phyloP scores from a whole-genome alignment of 129 eudicot species.

The Chrysanthemum makinoi region DNA sequence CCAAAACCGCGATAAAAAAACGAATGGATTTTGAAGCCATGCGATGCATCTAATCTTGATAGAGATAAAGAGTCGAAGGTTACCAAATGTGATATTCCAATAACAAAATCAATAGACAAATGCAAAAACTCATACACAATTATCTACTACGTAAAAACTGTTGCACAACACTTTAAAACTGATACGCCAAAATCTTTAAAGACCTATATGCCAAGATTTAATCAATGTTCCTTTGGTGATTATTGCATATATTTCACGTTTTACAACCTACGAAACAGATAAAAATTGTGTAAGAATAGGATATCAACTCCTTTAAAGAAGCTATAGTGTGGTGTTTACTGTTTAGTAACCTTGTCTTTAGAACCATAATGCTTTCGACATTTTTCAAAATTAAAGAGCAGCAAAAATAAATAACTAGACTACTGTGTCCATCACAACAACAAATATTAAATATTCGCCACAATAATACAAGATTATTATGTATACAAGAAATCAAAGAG shows the following conservation, averaged over 20 bases:
- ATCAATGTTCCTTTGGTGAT: slow-evolving; percentile 93
- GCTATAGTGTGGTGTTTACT: slow-evolving; percentile 12
- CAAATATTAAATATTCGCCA: slow-evolving; percentile 13
- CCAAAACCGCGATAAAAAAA: too few relatives aligned
- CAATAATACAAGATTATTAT: neutral
- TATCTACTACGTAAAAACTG: too few relatives aligned
- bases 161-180: too few relatives aligned
- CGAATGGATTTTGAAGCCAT: too few relatives aligned
- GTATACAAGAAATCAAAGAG: neutral
- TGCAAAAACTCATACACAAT: too few relatives aligned
- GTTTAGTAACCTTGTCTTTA: slow-evolving; percentile 71
- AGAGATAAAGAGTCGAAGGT: too few relatives aligned
- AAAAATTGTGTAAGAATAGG: slow-evolving; percentile 18
- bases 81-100: too few relatives aligned
- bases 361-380: slow-evolving; percentile 78
- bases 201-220: slow-evolving; percentile 14
- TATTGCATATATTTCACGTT: slow-evolving; percentile 93
- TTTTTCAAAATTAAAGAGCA: neutral
- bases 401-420: slow-evolving; percentile 42
- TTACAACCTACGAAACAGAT: slow-evolving; percentile 64
- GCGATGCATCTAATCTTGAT: too few relatives aligned
- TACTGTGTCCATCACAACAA: slow-evolving; percentile 48
- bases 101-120: too few relatives aligned
- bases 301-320: slow-evolving; percentile 1
- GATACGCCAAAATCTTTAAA: too few relatives aligned